These are phyloP conservation scores for Brassica juncea DNA, from an alignment of 345 rosid genomes.

Conservation along the genomic window DNA sequence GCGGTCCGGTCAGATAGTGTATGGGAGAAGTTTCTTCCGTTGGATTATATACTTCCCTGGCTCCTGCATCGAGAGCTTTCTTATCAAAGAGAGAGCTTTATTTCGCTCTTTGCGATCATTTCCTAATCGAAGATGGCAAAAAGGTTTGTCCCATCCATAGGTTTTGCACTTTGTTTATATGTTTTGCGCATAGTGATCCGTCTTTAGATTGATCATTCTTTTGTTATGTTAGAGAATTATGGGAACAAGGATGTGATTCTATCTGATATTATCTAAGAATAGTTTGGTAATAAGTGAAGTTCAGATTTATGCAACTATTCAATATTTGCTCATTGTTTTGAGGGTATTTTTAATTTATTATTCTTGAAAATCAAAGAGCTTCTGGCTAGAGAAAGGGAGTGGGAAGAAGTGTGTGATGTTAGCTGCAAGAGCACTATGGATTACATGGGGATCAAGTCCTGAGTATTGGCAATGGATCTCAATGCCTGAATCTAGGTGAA, in stretches of 20 bases:
- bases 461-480: conserved; percentile 54
- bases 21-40: conserved; percentile 57
- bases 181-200: neutral
- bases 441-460: conserved; percentile 58
- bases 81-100: conserved; percentile 51
- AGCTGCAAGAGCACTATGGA: conserved; percentile 47
- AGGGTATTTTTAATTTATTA: neutral
- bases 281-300: neutral
- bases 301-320: neutral
- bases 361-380: conserved; percentile 37
- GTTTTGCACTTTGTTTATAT: neutral
- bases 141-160: conserved; percentile 40
- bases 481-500: conserved; percentile 42
- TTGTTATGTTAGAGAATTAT: neutral
- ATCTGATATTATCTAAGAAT: neutral
- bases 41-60: conserved; percentile 37
- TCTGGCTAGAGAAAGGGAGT: conserved; percentile 47
- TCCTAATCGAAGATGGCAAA: conserved; percentile 44
- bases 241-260: neutral
- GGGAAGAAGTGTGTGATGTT: conserved; percentile 43
- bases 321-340: neutral
- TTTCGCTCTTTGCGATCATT: conserved; percentile 47
- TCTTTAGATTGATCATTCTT: neutral
- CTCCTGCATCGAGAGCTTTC: neutral
- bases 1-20: conserved; percentile 52